Percentiles rank a stretch among this genome's conserved stretches.
phyloP scores from a whole-genome alignment of 2,329 filamentous ascomycete species.

The Trichoderma oligosporum region DNA sequence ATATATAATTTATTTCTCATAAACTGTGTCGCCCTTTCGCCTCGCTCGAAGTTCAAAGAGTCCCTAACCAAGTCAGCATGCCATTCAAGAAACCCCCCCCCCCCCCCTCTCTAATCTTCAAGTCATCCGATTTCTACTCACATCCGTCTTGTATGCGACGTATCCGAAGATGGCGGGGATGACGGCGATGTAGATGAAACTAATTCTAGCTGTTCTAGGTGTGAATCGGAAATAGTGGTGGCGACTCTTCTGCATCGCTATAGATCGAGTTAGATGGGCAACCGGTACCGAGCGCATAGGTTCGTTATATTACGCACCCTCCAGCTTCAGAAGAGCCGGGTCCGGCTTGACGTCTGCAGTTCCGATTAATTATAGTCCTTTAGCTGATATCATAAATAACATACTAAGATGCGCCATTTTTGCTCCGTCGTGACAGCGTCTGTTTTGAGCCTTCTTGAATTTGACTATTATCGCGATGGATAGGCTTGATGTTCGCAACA shows the following conservation, averaged over 20 bases:
- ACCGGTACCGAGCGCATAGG: conserved; percentile 8
- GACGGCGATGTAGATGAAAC: conserved; percentile 69
- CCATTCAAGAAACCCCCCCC: no score
- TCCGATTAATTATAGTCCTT: conserved; percentile 27
- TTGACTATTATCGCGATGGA: conserved; percentile 23
- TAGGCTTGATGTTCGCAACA: conserved; percentile 27
- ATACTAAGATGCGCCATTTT: conserved; percentile 42
- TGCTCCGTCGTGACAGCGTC: conserved; percentile 26
- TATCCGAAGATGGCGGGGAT: conserved; percentile 69
- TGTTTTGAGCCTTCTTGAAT: conserved; percentile 15
- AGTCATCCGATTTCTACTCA: conserved; percentile 51
- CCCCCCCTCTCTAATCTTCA: not conserved
- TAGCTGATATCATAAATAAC: conserved; percentile 9
- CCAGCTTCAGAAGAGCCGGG: conserved; percentile 41
- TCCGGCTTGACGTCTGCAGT: conserved; percentile 40
- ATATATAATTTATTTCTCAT: conserved; percentile 61
- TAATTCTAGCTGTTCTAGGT: conserved; percentile 72
- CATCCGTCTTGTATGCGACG: conserved; percentile 76
- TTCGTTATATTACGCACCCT: conserved; percentile 33
- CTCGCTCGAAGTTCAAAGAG: conserved; percentile 83
- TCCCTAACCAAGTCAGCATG: conserved; percentile 56
- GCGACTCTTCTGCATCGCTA: conserved; percentile 79
- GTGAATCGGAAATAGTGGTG: conserved; percentile 97
- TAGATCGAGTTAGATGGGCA: conserved; percentile 27
- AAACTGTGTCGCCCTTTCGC: conserved; percentile 78